phyloP scores from a whole-genome alignment of 2,329 filamentous ascomycete genomes.

The Paecilomyces niveus region DNA sequence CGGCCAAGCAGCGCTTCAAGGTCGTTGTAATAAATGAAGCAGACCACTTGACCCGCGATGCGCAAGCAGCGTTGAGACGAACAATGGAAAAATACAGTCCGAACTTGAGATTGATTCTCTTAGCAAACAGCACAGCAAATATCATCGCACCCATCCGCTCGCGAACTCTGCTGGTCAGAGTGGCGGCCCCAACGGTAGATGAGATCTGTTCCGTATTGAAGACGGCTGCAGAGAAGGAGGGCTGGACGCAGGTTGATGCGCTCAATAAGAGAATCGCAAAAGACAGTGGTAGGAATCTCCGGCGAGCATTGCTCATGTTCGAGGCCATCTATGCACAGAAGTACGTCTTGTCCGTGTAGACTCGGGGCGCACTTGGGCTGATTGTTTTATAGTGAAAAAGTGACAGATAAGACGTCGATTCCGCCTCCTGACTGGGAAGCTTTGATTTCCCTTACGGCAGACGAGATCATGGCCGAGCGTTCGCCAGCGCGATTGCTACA shows the following conservation, averaged over 20 bases:
- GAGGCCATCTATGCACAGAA: slow-evolving; percentile 96
- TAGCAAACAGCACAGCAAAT: slow-evolving; percentile 94
- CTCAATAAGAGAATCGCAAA: slow-evolving; percentile 79
- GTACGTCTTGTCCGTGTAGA: slow-evolving; percentile 44
- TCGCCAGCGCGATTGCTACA: slow-evolving; percentile 82
- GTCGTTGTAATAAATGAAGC: slow-evolving; percentile 99
- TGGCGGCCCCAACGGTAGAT: slow-evolving; percentile 76
- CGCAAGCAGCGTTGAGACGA: slow-evolving; percentile 84
- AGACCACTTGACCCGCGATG: slow-evolving; percentile 87
- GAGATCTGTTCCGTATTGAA: slow-evolving; percentile 75
- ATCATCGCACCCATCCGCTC: slow-evolving; percentile 98
- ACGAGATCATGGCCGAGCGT: slow-evolving; percentile 87
- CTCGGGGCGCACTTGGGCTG: background rate
- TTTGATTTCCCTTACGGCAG: slow-evolving; percentile 79
- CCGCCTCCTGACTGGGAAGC: slow-evolving; percentile 97
- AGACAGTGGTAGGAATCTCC: slow-evolving; percentile 84
- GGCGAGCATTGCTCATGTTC: slow-evolving; percentile 89
- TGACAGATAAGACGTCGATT: slow-evolving; percentile 79
- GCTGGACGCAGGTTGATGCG: slow-evolving; percentile 67
- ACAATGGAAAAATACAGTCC: slow-evolving; percentile 99
- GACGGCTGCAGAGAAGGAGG: slow-evolving; percentile 67
- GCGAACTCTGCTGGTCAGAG: slow-evolving; percentile 81
- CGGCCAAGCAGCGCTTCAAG: slow-evolving; percentile 89
- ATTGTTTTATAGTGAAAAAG: slow-evolving; percentile 62
- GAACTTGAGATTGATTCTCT: slow-evolving; percentile 80